A percentile compares a stretch with the other conserved stretches of the same genome.
These are phyloP conservation scores for Myxozyma melibiosi DNA, from an alignment of 805 yeast species.

Conservation along the genomic window DNA sequence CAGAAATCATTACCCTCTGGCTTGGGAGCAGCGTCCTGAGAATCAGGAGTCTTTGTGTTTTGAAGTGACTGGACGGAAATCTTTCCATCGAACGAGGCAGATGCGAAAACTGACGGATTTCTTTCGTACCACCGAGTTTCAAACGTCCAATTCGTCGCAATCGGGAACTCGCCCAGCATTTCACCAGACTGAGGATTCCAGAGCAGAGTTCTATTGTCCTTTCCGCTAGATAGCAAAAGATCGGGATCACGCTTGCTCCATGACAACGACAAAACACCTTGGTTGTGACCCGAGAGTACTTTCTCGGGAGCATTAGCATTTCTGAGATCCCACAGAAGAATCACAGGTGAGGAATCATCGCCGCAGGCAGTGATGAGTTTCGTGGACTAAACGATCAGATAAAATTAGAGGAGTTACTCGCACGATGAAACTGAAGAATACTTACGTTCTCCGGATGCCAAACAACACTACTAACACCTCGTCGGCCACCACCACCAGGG, in stretches of 20 bases:
- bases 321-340: slow-evolving; percentile 91
- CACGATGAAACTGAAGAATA: not conserved
- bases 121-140: slow-evolving; percentile 84
- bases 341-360: slow-evolving; percentile 74
- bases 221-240: slow-evolving; percentile 84
- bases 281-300: slow-evolving; percentile 74
- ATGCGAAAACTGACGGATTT: slow-evolving; percentile 86
- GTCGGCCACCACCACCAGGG: slow-evolving; percentile 49
- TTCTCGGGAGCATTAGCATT: slow-evolving; percentile 89
- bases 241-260: slow-evolving; percentile 88
- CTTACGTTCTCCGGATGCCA: slow-evolving; percentile 76
- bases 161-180: slow-evolving; percentile 82
- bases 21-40: slow-evolving; percentile 37
- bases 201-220: slow-evolving; percentile 80
- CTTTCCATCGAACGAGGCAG: slow-evolving; percentile 50
- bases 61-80: slow-evolving; percentile 73
- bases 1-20: slow-evolving; percentile 76
- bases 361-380: slow-evolving; percentile 86
- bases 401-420: not conserved
- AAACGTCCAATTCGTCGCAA: slow-evolving; percentile 92
- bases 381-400: slow-evolving; percentile 61
- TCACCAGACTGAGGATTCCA: slow-evolving; percentile 87
- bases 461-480: slow-evolving; percentile 76
- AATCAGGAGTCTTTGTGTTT: slow-evolving; percentile 57
- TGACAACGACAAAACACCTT: slow-evolving; percentile 86